Conservation (phyloP, 1,284 basidiomycete species). For the Boletus sp. region DNA sequence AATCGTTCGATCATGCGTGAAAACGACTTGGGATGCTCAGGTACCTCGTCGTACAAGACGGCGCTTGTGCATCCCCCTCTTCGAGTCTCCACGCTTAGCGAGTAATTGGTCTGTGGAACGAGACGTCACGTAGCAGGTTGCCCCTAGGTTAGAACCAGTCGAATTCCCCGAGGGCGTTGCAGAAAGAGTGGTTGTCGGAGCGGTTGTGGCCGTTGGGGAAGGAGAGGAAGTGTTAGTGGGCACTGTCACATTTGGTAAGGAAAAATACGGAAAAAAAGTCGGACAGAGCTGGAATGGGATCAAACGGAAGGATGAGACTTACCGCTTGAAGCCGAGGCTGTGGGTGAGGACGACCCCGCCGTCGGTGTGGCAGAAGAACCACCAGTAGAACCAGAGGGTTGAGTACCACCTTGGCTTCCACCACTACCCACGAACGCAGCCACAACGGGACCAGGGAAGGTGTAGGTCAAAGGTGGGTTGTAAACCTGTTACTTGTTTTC, state of each 20-base stretch:
- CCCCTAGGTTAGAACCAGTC: slow-evolving; percentile 8
- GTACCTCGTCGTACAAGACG: slow-evolving; percentile 24
- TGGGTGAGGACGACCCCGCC: slow-evolving; percentile 12
- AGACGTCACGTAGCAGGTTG: slow-evolving; percentile 19
- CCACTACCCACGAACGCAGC: slow-evolving; percentile 26
- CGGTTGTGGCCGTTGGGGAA: neutral
- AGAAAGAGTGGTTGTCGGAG: slow-evolving; percentile 4
- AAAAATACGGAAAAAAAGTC: slow-evolving; percentile 3
- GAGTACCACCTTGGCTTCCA: slow-evolving; percentile 15
- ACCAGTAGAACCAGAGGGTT: slow-evolving; percentile 20
- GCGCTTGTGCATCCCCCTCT: slow-evolving; percentile 22
- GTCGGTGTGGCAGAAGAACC: slow-evolving; percentile 20
- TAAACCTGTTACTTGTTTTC: slow-evolving; percentile 33
- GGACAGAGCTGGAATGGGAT: neutral
- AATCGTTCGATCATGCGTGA: neutral
- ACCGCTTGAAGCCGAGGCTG: slow-evolving; percentile 17
- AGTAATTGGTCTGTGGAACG: slow-evolving; percentile 11
- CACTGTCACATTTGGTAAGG: slow-evolving; percentile 24
- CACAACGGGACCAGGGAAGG: slow-evolving; percentile 42
- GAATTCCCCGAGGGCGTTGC: slow-evolving; percentile 2
- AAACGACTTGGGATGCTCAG: slow-evolving; percentile 1
- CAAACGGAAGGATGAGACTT: slow-evolving; percentile 7
- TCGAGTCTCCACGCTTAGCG: slow-evolving; percentile 20
- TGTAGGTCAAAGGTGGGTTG: slow-evolving; percentile 34
- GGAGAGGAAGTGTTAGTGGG: slow-evolving; percentile 22